A percentile compares a stretch with the other conserved stretches of the same genome.
These are phyloP conservation scores for Calonectria pseudoreteaudii DNA, from an alignment of 2,329 filamentous ascomycete genomes.

Conservation along the genomic window DNA sequence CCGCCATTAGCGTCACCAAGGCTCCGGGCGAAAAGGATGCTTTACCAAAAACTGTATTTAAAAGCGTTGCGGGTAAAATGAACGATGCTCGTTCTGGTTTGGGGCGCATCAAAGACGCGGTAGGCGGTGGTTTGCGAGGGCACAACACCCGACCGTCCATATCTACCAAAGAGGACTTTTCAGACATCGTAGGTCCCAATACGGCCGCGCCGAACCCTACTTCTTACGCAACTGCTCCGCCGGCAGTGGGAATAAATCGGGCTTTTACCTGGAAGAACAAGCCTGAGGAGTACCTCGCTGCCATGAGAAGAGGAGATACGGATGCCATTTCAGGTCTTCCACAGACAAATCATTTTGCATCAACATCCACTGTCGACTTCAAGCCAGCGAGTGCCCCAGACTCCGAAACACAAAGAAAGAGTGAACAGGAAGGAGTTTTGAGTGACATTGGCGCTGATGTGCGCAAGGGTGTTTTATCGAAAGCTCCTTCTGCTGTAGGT, in stretches of 20 bases:
- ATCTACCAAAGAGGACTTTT: conserved; percentile 62
- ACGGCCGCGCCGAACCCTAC: conserved; percentile 34
- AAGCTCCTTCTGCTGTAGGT: conserved; percentile 66
- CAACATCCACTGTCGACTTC: conserved; percentile 43
- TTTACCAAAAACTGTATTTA: conserved; percentile 76
- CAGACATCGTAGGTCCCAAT: conserved; percentile 46
- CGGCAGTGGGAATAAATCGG: conserved; percentile 53
- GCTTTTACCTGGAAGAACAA: conserved; percentile 75
- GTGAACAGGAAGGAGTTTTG: conserved; percentile 42
- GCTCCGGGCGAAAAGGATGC: conserved; percentile 66
- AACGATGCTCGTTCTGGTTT: conserved; percentile 86
- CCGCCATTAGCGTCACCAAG: conserved; percentile 60
- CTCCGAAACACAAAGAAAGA: conserved; percentile 36
- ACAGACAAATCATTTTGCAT: conserved; percentile 40
- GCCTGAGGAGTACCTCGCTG: conserved; percentile 67
- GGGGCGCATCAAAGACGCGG: conserved; percentile 86
- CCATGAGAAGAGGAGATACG: conserved; percentile 51
- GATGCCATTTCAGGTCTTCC: conserved; percentile 42
- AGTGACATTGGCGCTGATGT: conserved; percentile 54
- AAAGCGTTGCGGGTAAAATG: conserved; percentile 82
- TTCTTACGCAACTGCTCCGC: conserved; percentile 50
- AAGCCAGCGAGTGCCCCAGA: conserved; percentile 34
- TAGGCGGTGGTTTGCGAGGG: conserved; percentile 71
- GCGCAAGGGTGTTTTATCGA: conserved; percentile 55
- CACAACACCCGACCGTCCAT: conserved; percentile 65